phyloP scores from a whole-genome alignment of 305 asterid species.

The Lippia alba region DNA sequence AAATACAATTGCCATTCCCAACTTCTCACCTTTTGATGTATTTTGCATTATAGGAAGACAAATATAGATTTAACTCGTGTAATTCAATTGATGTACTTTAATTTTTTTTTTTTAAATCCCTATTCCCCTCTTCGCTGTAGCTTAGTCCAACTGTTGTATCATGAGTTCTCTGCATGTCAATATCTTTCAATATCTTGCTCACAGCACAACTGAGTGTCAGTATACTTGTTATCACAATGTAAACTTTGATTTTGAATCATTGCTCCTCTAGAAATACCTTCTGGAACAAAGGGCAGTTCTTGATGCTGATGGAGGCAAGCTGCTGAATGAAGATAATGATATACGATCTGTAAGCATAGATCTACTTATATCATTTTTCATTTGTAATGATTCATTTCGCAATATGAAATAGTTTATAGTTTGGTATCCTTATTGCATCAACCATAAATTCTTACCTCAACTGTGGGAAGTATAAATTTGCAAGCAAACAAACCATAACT shows the following conservation, averaged over 20 bases:
- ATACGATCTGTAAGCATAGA: conserved; percentile 77
- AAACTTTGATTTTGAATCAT: conserved; percentile 31
- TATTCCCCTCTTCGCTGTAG: not conserved
- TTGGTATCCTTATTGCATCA: conserved; percentile 14
- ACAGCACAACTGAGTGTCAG: conserved; percentile 3
- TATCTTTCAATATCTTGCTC: conserved; percentile 23
- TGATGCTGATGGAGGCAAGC: conserved; percentile 89
- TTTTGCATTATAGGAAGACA: conserved; percentile 17
- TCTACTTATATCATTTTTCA: conserved; percentile 33
- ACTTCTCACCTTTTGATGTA: conserved; percentile 15
- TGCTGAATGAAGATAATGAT: conserved; percentile 95
- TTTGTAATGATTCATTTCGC: conserved; percentile 27
- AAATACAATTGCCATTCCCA: conserved; percentile 9
- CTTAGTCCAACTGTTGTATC: conserved; percentile 15
- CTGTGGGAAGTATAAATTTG: conserved; percentile 9
- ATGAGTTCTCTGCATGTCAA: conserved; percentile 24
- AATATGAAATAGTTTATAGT: conserved; percentile 3
- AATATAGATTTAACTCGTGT: not conserved
- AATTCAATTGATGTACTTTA: conserved; percentile 20
- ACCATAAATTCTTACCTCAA: conserved; percentile 1
- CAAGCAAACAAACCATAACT: conserved; percentile 32
- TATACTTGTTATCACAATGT: conserved; percentile 26
- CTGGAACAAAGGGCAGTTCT: conserved; percentile 92
- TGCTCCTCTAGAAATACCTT: conserved; percentile 76
- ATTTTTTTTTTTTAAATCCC: conserved; percentile 12